Evolutionary conservation across 2,329 filamentous ascomycete genomes (phyloP).

Genomic region (Colletotrichum paranaense): DNA sequence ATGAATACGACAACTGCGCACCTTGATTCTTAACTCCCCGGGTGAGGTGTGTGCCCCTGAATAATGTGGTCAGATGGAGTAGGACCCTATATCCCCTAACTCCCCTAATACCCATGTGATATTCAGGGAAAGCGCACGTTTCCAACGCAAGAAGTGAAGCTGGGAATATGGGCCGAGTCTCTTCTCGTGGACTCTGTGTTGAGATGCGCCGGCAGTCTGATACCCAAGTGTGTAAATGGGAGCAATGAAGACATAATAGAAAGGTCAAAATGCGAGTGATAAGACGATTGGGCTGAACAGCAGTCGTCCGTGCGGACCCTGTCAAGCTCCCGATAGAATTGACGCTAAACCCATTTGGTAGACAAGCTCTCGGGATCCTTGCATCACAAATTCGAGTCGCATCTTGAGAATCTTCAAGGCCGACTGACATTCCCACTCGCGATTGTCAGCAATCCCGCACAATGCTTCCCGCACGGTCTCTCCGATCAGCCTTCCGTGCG

Average conservation of each 20-base stretch:
- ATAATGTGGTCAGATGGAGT: background rate
- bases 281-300: background rate
- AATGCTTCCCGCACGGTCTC: slow-evolving; percentile 42
- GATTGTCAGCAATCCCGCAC: slow-evolving; percentile 29
- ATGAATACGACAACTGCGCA: background rate
- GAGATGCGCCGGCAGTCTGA: background rate
- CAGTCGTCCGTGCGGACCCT: slow-evolving; percentile 2
- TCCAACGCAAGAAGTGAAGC: too few relatives aligned
- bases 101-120: background rate
- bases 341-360: slow-evolving; percentile 17
- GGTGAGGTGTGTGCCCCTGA: background rate
- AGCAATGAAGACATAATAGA: background rate
- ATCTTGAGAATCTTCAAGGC: background rate
- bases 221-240: background rate
- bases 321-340: background rate
- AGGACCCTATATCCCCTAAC: background rate
- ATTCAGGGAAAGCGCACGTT: too few relatives aligned
- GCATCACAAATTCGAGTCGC: slow-evolving; percentile 18
- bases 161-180: background rate
- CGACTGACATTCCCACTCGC: slow-evolving; percentile 19
- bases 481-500: slow-evolving; percentile 34
- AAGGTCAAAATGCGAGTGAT: too few relatives aligned
- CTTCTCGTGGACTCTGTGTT: background rate
- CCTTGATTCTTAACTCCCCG: background rate
- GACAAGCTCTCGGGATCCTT: slow-evolving; percentile 22